Evolutionary conservation across 148 eudicot species (phyloP).

Genomic region (Dysphania ambrosioides): DNA sequence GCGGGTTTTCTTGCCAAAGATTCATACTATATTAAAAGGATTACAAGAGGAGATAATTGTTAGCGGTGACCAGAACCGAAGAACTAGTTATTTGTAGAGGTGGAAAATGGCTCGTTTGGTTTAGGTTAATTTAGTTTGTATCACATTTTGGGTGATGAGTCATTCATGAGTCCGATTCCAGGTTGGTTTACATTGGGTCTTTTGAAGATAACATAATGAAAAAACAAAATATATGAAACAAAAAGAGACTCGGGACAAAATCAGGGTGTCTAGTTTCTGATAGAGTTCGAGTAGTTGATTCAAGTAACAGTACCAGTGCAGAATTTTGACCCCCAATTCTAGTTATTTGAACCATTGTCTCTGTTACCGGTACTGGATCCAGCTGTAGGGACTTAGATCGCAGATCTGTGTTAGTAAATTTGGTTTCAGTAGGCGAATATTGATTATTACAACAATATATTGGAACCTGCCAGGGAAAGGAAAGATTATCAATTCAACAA

Average conservation of each 20-base stretch:
- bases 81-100: not conserved
- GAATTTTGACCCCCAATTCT: not conserved
- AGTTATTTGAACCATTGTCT: not conserved
- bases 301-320: not conserved
- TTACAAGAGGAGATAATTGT: slow-evolving; percentile 6
- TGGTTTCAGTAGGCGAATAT: slow-evolving; percentile 50
- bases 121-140: too few species aligned
- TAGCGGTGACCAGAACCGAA: not conserved
- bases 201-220: too few species aligned
- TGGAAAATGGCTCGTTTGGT: not conserved
- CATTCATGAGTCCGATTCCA: too few species aligned
- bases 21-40: not conserved
- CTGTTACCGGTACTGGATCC: slow-evolving; percentile 78
- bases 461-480: slow-evolving; percentile 49
- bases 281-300: not conserved
- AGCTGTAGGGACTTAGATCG: slow-evolving; percentile 49
- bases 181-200: too few species aligned
- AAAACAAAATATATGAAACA: too few species aligned
- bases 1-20: not conserved
- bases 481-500: not conserved
- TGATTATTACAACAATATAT: slow-evolving; percentile 57
- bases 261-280: not conserved
- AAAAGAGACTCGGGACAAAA: too few species aligned
- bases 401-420: slow-evolving; percentile 45
- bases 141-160: too few species aligned